These are phyloP conservation scores for Myxozyma lipomycoides DNA, from an alignment of 805 yeast species.

Conservation along the genomic window DNA sequence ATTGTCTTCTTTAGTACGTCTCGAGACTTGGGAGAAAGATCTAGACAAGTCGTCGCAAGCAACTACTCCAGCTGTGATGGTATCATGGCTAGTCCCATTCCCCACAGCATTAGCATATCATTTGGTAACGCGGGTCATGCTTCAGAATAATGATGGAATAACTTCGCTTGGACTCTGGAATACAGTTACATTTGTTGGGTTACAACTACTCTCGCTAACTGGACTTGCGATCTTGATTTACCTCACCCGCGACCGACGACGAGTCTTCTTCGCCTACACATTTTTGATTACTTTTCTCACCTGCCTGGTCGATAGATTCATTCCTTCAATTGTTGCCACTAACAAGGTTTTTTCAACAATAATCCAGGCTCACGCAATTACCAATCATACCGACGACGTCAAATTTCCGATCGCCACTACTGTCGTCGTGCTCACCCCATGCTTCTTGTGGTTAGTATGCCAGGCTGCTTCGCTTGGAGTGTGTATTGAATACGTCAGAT, in stretches of 20 bases:
- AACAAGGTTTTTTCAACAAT: background rate
- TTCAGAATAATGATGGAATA: background rate
- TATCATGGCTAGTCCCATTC: slow-evolving; percentile 16
- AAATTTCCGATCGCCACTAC: slow-evolving; percentile 1
- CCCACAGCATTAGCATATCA: slow-evolving; percentile 15
- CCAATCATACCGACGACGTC: background rate
- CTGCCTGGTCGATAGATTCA: slow-evolving; percentile 3
- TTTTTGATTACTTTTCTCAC: background rate
- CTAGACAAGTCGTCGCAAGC: too few species aligned
- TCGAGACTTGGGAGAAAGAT: too few species aligned
- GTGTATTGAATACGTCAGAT: slow-evolving; percentile 10
- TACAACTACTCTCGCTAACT: slow-evolving; percentile 5
- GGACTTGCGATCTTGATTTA: slow-evolving; percentile 1
- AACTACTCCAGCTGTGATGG: slow-evolving; percentile 8
- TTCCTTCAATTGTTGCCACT: background rate
- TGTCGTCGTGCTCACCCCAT: slow-evolving; percentile 4
- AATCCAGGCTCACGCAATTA: background rate
- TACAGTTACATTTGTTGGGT: background rate
- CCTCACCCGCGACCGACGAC: slow-evolving; percentile 2
- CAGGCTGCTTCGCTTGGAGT: slow-evolving; percentile 17
- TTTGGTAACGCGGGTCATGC: slow-evolving; percentile 1
- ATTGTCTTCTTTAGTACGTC: too few species aligned
- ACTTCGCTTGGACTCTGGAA: background rate
- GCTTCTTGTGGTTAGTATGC: slow-evolving; percentile 14
- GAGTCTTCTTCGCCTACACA: slow-evolving; percentile 1